Evolutionary conservation across 2,329 filamentous ascomycete genomes (phyloP), one percentile per base, ranked within the genome.

Genomic region (Corinectria fuckeliana): DNA sequence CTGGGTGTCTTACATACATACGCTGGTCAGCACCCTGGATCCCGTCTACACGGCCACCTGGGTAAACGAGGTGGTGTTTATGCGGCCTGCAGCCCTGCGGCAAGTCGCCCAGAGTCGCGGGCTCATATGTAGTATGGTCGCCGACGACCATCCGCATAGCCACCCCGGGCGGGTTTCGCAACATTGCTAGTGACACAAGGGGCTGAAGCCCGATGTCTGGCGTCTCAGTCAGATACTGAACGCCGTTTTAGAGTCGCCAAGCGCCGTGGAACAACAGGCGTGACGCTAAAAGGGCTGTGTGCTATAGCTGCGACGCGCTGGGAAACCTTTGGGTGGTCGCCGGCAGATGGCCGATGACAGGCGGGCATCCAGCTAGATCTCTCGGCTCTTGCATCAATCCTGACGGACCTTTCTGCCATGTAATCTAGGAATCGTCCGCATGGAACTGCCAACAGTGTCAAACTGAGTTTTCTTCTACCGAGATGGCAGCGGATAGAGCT

Each of bases 251-350:
- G 7, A 28, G 18, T 21, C 28, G 18, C 25, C 16, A 38, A 52
- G 44, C 44, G 45, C 44, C 36, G 18, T 50, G 44, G 34, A 48
- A 13, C 26, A 11, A 53, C 34, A 25, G 28, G 36, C 18, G 41
- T 10, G 23, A 14, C 57, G 39, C 51, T 49, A 49, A 51, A 50
- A 4, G 47, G 9, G 11, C 10, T 42, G 41, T 14, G 30, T 30
- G 57, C 9, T 55, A 51, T 52, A 60, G 57, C 52, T 48, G 48
- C 48, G 52, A 47, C 57, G 47, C 30, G 13, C 26, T n/a, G 36
- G 26, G 36, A 21, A 4, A 14, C 26, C 20, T 16, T 13, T 18
- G 26, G 16, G 38, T 26, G 44, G 42, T 44, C 20, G 25, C 38
- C 38, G 23, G 56, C 38, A 47, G 36, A 39, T 59, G 30, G 50